phyloP scores from a whole-genome alignment of 2,329 filamentous ascomycete genomes.

The Cladobotryum mycophilum region DNA sequence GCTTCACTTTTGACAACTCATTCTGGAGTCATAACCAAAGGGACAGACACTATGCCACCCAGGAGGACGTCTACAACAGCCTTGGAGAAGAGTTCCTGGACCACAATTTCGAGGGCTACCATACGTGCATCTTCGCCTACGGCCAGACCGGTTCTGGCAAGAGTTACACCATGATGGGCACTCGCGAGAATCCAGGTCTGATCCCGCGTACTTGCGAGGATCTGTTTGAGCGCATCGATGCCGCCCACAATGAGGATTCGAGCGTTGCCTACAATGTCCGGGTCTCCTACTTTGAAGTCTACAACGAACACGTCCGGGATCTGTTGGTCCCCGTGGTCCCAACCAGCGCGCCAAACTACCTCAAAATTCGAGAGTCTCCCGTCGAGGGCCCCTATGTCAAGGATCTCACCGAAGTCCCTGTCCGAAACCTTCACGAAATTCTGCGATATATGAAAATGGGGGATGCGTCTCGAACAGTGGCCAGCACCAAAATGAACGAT shows the following conservation, averaged over 20 bases:
- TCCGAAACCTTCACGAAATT: slow-evolving; percentile 80
- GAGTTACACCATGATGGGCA: slow-evolving; percentile 98
- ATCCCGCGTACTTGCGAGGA: slow-evolving; percentile 96
- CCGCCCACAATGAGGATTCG: slow-evolving; percentile 67
- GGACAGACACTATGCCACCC: slow-evolving; percentile 82
- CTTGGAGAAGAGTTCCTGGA: slow-evolving; percentile 95
- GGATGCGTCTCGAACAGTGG: slow-evolving; percentile 79
- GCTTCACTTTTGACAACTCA: slow-evolving; percentile 93
- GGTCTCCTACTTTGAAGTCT: slow-evolving; percentile 98
- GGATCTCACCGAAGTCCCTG: slow-evolving; percentile 87
- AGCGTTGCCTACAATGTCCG: slow-evolving; percentile 96
- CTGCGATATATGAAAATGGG: slow-evolving; percentile 85
- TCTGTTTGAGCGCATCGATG: slow-evolving; percentile 87
- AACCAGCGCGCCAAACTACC: slow-evolving; percentile 76
- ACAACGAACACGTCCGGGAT: slow-evolving; percentile 98
- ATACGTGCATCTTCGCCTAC: slow-evolving; percentile 98
- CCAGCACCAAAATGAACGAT: slow-evolving; percentile 99
- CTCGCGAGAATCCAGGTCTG: slow-evolving; percentile 74
- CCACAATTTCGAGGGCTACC: slow-evolving; percentile 98
- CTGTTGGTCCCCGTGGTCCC: slow-evolving; percentile 68
- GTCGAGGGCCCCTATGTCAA: slow-evolving; percentile 96
- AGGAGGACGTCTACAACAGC: slow-evolving; percentile 89
- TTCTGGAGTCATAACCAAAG: slow-evolving; percentile 88
- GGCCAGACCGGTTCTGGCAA: slow-evolving; percentile 97
- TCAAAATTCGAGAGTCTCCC: slow-evolving; percentile 94